These are phyloP conservation scores for Eryngium alpinum DNA, from an alignment of 140 eudicot genomes.

Conservation along the genomic window DNA sequence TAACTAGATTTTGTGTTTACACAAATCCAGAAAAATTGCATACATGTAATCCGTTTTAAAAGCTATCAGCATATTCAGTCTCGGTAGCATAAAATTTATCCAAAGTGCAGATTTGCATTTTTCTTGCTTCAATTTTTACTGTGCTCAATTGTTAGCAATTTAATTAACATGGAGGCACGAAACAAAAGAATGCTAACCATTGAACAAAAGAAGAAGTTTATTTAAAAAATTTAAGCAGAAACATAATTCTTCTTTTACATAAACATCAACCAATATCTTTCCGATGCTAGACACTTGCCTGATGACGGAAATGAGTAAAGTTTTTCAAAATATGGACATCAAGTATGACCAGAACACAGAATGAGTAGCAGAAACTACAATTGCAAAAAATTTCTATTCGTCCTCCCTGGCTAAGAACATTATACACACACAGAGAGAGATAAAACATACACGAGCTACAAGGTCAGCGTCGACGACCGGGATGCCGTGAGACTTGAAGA, in stretches of 20 bases:
- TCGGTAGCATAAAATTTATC: not conserved
- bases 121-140: too few species aligned
- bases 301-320: not conserved
- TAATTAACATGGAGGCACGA: too few species aligned
- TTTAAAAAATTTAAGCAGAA: not conserved
- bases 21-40: too few species aligned
- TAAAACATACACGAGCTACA: constrained; percentile 43
- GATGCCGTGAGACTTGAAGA: constrained; percentile 2
- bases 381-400: not conserved
- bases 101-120: too few species aligned
- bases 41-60: too few species aligned
- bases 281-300: not conserved
- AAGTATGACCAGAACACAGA: not conserved
- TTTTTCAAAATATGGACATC: not conserved
- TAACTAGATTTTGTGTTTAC: too few species aligned
- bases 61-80: too few species aligned
- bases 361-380: not conserved
- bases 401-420: not conserved
- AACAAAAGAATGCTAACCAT: too few species aligned
- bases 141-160: too few species aligned
- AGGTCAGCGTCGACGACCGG: constrained; percentile 57
- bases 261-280: not conserved
- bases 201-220: not conserved
- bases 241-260: not conserved
- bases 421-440: not conserved